Evolutionary conservation across 306 rosid species (phyloP).

Genomic region (Cucurbita argyrosperma): DNA sequence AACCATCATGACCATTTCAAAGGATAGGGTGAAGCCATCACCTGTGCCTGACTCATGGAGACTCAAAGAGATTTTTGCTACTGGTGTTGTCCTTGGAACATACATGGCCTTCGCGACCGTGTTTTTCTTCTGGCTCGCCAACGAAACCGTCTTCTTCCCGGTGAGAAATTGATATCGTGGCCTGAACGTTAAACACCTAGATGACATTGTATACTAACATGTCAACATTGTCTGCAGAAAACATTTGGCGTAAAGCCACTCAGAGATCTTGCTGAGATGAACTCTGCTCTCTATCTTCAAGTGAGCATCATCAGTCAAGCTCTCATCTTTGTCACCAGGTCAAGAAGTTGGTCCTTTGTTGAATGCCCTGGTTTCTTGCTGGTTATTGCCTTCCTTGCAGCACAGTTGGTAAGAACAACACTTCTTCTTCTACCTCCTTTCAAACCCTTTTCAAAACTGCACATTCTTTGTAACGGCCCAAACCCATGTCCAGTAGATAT

Average conservation of each 20-base stretch:
- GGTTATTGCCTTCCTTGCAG: conserved; percentile 46
- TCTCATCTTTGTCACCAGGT: conserved; percentile 81
- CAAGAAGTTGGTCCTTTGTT: conserved; percentile 71
- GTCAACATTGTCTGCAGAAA: neutral
- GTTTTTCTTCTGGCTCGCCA: conserved; percentile 56
- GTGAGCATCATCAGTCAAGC: conserved; percentile 91
- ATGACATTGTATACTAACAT: neutral
- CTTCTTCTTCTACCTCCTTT: no score
- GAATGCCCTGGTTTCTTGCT: conserved; percentile 74
- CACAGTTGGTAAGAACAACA: conserved; percentile 45
- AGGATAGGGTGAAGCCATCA: conserved; percentile 89
- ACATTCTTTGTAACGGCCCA: no score
- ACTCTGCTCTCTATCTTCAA: conserved; percentile 86
- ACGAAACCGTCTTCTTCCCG: conserved; percentile 38
- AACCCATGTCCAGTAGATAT: no score
- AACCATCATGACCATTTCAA: conserved; percentile 92
- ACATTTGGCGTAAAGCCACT: conserved; percentile 36
- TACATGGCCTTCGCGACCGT: conserved; percentile 83
- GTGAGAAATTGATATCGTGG: conserved; percentile 22
- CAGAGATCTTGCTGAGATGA: conserved; percentile 24
- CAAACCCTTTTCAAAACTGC: no score
- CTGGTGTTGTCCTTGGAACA: conserved; percentile 70
- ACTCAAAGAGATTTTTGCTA: conserved; percentile 73
- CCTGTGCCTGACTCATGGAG: conserved; percentile 97
- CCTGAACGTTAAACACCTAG: neutral